Evolutionary conservation across 306 rosid genomes (phyloP).

Genomic region (Macrotyloma uniflorum): DNA sequence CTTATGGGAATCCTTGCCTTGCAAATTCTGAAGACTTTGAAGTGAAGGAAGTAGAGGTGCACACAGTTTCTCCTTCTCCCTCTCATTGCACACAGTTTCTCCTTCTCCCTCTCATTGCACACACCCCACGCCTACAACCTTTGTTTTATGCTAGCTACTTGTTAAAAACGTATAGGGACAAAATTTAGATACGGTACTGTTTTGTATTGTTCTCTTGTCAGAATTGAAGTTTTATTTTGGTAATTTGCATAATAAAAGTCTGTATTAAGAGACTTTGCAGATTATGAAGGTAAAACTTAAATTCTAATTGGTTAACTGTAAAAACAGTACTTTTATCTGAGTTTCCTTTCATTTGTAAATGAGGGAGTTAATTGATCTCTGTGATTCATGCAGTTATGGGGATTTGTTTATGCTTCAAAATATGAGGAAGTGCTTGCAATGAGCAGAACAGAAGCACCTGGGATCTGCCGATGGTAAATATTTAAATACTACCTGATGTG

Average conservation of each 20-base stretch:
- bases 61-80: not conserved
- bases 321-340: not conserved
- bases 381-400: slow-evolving; percentile 78
- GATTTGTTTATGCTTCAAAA: slow-evolving; percentile 78
- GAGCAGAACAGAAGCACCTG: slow-evolving; percentile 75
- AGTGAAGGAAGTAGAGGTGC: slow-evolving; percentile 92
- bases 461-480: slow-evolving; percentile 80
- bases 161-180: not conserved
- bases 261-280: not conserved
- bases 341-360: not conserved
- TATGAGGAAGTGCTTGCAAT: slow-evolving; percentile 78
- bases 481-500: not conserved
- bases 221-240: not conserved
- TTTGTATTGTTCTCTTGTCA: not conserved
- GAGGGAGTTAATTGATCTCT: slow-evolving; percentile 2
- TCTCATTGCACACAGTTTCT: not conserved
- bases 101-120: slow-evolving; percentile 1
- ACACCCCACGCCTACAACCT: not conserved
- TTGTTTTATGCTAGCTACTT: not conserved
- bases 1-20: slow-evolving; percentile 93
- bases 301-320: not conserved
- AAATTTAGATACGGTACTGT: too few relatives aligned
- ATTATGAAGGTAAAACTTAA: not conserved
- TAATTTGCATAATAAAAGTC: too few relatives aligned
- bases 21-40: slow-evolving; percentile 82